Conservation (phyloP, 306 rosid genomes). For the Sesbania bispinosa region DNA sequence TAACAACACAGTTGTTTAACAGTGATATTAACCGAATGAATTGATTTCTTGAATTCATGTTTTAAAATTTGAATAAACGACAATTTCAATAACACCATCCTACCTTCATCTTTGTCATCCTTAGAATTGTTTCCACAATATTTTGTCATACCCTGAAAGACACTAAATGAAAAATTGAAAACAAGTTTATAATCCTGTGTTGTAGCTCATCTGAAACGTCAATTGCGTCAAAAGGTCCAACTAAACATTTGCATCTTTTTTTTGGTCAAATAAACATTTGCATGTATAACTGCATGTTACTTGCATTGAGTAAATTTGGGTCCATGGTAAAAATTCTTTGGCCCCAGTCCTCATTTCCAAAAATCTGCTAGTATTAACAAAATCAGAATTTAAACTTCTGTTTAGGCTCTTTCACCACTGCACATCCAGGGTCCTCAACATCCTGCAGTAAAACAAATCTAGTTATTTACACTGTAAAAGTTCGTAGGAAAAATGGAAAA, state of each 20-base stretch:
- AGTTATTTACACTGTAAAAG: constrained; percentile 1
- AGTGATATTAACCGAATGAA: background rate
- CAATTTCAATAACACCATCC: background rate
- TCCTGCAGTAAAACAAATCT: constrained; percentile 39
- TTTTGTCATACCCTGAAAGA: background rate
- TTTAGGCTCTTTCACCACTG: constrained; percentile 41
- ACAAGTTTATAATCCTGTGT: background rate
- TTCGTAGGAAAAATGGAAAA: background rate
- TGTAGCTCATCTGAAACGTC: background rate
- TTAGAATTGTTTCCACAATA: no score
- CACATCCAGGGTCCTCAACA: constrained; percentile 38
- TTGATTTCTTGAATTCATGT: background rate
- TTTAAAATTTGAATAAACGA: background rate
- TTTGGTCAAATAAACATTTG: background rate
- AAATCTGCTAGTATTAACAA: background rate
- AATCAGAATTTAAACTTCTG: constrained; percentile 46
- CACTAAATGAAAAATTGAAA: background rate
- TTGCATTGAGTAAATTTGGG: background rate
- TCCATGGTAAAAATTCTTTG: background rate
- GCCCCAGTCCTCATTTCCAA: constrained; percentile 9
- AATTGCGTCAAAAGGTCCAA: background rate
- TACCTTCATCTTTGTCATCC: background rate
- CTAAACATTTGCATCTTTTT: background rate
- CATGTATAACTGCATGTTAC: background rate
- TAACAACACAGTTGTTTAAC: background rate